phyloP scores from a whole-genome alignment of 225 moss, liverwort and hornwort genomes.

The Antitrichia curtipendula region DNA sequence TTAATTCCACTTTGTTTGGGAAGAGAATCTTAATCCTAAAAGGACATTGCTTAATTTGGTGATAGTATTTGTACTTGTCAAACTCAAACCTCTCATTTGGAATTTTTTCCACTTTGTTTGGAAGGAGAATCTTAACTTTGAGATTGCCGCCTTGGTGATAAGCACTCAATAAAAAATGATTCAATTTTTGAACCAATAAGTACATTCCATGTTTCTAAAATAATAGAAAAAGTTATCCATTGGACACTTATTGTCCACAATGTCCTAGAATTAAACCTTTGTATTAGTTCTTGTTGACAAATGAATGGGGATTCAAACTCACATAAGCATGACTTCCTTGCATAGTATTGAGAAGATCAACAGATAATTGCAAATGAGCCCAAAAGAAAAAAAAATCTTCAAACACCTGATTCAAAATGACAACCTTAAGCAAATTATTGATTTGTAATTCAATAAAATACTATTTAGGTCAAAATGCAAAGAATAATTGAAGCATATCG shows the following conservation, averaged over 20 bases:
- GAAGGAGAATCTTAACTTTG: neutral
- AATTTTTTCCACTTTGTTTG: neutral
- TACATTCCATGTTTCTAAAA: neutral
- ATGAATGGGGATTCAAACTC: neutral
- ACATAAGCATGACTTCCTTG: neutral
- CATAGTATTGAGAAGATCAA: neutral
- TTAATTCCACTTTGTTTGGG: neutral
- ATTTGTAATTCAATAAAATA: neutral
- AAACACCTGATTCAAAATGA: neutral
- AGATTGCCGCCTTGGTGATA: neutral
- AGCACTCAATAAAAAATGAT: neutral
- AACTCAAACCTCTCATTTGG: neutral
- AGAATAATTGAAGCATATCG: neutral
- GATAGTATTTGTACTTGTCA: too few relatives aligned
- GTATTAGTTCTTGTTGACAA: neutral
- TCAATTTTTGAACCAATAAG: neutral
- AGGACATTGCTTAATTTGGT: too few relatives aligned
- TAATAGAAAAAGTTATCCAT: neutral
- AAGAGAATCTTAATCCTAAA: neutral
- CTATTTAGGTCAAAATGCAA: neutral
- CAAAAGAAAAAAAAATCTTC: neutral
- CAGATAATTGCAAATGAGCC: neutral
- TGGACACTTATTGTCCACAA: too few relatives aligned
- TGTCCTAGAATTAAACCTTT: neutral
- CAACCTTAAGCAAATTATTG: neutral